phyloP scores from a whole-genome alignment of 352 stramenopile genomes.

The Pythium dissimile region DNA sequence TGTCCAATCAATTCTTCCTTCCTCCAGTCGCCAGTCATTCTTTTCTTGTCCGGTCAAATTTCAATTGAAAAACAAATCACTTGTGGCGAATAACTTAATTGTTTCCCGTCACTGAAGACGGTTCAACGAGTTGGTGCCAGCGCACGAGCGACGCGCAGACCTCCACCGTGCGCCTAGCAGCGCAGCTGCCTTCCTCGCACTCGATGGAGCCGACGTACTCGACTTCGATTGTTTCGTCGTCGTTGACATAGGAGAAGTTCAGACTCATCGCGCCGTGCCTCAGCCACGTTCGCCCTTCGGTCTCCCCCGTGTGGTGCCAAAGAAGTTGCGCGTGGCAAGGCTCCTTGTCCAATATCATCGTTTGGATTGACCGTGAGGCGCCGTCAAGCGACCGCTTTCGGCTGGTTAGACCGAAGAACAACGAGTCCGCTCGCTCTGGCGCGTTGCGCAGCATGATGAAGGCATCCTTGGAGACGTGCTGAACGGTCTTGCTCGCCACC shows the following conservation, averaged over 20 bases:
- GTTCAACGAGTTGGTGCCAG: too few relatives aligned
- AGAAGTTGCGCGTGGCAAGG: background rate
- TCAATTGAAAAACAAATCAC: too few relatives aligned
- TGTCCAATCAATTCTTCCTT: too few relatives aligned
- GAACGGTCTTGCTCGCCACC: background rate
- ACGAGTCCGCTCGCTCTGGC: background rate
- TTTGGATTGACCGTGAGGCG: background rate
- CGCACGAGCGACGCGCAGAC: too few relatives aligned
- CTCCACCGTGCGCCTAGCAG: too few relatives aligned
- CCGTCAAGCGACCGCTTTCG: background rate
- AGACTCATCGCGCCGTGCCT: background rate
- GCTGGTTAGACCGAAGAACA: background rate
- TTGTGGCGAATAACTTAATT: too few relatives aligned
- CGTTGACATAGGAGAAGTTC: background rate
- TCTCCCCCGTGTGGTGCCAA: background rate
- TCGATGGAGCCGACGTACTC: background rate
- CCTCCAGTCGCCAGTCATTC: too few relatives aligned
- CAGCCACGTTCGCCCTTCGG: background rate
- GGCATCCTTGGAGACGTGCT: background rate
- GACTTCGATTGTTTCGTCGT: background rate
- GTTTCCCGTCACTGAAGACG: too few relatives aligned
- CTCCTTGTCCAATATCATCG: background rate
- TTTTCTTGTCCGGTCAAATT: too few relatives aligned
- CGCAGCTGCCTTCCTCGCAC: too few relatives aligned
- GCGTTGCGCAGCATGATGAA: background rate